phyloP scores from a whole-genome alignment of 2,329 filamentous ascomycete genomes.

The Diaporthe sp. region DNA sequence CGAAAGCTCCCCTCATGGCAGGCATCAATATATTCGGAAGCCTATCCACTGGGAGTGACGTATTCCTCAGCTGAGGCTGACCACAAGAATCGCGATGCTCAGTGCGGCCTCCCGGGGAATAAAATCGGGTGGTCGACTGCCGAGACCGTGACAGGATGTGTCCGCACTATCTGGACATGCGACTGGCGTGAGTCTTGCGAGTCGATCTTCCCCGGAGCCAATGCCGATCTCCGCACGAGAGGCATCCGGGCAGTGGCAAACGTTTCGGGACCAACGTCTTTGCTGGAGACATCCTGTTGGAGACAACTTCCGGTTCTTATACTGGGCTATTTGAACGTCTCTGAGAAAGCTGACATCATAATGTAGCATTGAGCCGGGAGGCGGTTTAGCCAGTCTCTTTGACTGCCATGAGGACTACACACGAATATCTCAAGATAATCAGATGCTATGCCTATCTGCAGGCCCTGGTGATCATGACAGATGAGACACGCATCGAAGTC shows the following conservation, averaged over 20 bases:
- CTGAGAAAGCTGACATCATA: slow-evolving; percentile 14
- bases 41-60: slow-evolving; percentile 16
- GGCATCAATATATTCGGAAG: neutral
- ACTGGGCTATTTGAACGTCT: neutral
- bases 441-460: neutral
- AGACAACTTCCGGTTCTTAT: neutral
- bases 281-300: neutral
- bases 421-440: neutral
- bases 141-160: neutral
- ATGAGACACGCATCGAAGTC: slow-evolving; percentile 11
- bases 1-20: neutral
- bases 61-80: neutral
- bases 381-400: neutral
- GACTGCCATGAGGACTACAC: too few relatives aligned
- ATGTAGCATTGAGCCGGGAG: neutral
- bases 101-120: slow-evolving; percentile 19
- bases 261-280: neutral
- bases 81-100: neutral
- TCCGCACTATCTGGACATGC: neutral
- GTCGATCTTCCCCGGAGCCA: slow-evolving; percentile 19
- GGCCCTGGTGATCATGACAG: neutral
- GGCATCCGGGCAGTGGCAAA: slow-evolving; percentile 35
- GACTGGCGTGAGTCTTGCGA: neutral
- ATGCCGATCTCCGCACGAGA: slow-evolving; percentile 23
- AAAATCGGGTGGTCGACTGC: slow-evolving; percentile 12